A percentile compares a stretch with the other conserved stretches of the same genome.
Evolutionary conservation across 768 basidiomycete genomes (phyloP).

Genomic region (Rossbeevera mucosa): DNA sequence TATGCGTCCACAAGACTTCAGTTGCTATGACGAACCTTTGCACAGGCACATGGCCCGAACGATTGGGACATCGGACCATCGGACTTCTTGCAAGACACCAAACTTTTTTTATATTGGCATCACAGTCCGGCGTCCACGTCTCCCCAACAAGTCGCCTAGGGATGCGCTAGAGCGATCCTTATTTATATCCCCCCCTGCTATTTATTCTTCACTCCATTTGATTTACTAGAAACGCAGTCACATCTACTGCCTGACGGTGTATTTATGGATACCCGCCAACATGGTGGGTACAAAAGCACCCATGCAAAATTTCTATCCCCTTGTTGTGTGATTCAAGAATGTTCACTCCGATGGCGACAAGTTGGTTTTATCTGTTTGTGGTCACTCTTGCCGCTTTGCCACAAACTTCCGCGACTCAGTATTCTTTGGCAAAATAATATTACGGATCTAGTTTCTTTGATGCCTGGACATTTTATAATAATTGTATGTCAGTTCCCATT

Average conservation of each 20-base stretch:
- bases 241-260: neutral
- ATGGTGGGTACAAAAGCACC: neutral
- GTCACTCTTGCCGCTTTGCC: slow-evolving; percentile 8
- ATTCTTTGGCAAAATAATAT: slow-evolving; percentile 54
- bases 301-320: neutral
- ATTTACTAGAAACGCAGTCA: neutral
- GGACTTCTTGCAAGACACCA: slow-evolving; percentile 3
- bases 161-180: neutral
- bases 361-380: slow-evolving; percentile 5
- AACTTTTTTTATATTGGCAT: neutral
- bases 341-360: neutral
- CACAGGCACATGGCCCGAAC: too few species aligned
- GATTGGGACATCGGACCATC: too few species aligned
- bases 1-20: neutral
- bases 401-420: slow-evolving; percentile 31
- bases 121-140: neutral
- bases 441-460: slow-evolving; percentile 61
- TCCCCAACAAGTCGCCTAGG: neutral
- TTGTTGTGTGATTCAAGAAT: slow-evolving; percentile 4
- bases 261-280: slow-evolving; percentile 7
- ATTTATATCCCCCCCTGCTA: neutral
- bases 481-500: slow-evolving; percentile 38
- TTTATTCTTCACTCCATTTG: neutral
- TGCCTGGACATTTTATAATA: slow-evolving; percentile 60
- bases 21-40: neutral